Base-by-base conservation (phyloP, 1,284 basidiomycete genomes). In the Clitocybe nebularis region DNA sequence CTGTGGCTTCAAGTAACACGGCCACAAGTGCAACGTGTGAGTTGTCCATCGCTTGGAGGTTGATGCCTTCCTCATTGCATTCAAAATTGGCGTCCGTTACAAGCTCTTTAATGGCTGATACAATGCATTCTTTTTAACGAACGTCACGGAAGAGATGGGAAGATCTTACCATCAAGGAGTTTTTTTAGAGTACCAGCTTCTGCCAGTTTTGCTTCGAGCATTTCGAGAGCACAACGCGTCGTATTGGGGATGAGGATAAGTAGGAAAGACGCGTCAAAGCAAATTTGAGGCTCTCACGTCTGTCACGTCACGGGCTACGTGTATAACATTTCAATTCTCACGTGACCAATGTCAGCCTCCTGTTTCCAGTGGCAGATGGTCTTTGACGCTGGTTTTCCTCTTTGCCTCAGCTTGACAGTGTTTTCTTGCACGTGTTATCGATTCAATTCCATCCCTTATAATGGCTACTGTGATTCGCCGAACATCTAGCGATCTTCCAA, bases 1-100 rank as follows among this genome's bases (percentile, higher is more conserved):
- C 89, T 0, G 76, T 70, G 0, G 81, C 77, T 21, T 83, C 69
- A 37, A 97, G 77, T 49, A 84, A 77, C 38, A 95, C 88, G 5
- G 90, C 71, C 26, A 98, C 95, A 47, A 98, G 86, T 1, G 95
- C 96, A 58, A 99, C 95, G 68, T 99, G 96, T 4, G 95, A 98
- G 78, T 97, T 98, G 75, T 99, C 96, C 96, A 99, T 99, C 1
- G 96, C 95, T 75, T 99, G 96, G 10, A 97, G 77, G 44, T 81
- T 81, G 38, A 99, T 87, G 29, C 92, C 96, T 58, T 96, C 93
- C 52, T 99, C 95, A 50, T 84, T 92, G 67, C 94, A 98, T 61
- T 97, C 91, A 61, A 98, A 97, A 70, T 99, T 99, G 63, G 93
- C 95, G 63, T 99, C 96, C 8, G 92, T 86, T 40, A 99, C 93